Evolutionary conservation across 2,329 filamentous ascomycete genomes (phyloP).

Genomic region (Fusarium musae): DNA sequence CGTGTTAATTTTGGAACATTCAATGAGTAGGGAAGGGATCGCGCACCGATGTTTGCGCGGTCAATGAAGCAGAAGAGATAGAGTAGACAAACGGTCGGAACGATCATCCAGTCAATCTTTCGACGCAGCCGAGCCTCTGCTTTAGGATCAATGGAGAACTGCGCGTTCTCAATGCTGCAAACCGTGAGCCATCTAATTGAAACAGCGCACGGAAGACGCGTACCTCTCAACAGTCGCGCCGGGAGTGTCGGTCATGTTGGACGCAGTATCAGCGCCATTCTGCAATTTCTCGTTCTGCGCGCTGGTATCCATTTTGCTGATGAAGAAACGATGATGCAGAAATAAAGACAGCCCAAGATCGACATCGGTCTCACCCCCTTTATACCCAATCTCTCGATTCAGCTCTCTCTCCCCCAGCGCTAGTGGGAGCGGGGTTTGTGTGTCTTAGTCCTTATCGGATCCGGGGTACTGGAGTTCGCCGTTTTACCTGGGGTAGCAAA

Average conservation of each 20-base stretch:
- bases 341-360: background rate
- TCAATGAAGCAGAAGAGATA: conserved; percentile 76
- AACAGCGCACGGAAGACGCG: rapidly evolving
- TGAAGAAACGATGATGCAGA: background rate
- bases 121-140: conserved; percentile 13
- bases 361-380: background rate
- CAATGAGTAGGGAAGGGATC: rapidly evolving
- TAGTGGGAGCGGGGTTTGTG: background rate
- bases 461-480: conserved; percentile 3
- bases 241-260: background rate
- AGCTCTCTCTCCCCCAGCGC: background rate
- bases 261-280: conserved; percentile 4
- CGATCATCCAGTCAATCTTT: conserved; percentile 28
- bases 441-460: background rate
- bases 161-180: conserved; percentile 7
- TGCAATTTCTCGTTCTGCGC: conserved; percentile 15
- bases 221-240: background rate
- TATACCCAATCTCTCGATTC: background rate
- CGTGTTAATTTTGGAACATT: background rate
- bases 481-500: background rate
- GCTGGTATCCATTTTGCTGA: background rate
- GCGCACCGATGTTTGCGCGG: conserved; percentile 50
- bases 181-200: background rate
- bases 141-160: conserved; percentile 18
- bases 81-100: conserved; percentile 46